Percentiles rank a stretch among this genome's conserved stretches.
phyloP scores from a whole-genome alignment of 257 asterid genomes.

The Agastache rugosa region DNA sequence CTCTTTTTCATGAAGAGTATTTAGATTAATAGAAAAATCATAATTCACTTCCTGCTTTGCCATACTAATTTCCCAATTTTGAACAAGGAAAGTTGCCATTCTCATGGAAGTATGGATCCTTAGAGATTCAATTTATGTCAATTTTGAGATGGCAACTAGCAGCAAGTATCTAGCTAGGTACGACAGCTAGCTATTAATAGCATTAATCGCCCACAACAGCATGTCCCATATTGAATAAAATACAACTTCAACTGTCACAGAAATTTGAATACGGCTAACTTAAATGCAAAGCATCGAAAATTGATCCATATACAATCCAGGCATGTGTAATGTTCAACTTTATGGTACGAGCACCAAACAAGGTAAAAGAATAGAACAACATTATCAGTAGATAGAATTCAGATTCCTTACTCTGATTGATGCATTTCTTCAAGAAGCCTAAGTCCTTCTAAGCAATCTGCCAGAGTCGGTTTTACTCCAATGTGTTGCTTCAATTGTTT shows the following conservation, averaged over 20 bases:
- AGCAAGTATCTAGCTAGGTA: not conserved
- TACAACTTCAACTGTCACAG: not conserved
- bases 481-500: constrained; percentile 68
- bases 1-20: not conserved
- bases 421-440: constrained; percentile 80
- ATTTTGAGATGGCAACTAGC: not conserved
- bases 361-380: constrained; percentile 7
- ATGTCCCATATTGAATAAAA: not conserved
- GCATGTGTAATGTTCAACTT: not conserved
- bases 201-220: not conserved
- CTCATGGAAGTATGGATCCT: not conserved
- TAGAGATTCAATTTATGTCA: not conserved
- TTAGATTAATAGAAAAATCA: not conserved
- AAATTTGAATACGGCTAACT: not conserved
- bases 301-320: not conserved
- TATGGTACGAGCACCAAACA: not conserved
- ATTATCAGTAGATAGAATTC: not conserved
- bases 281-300: not conserved
- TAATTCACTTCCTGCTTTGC: not conserved
- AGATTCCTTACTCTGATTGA: constrained; percentile 65
- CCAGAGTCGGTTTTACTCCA: constrained; percentile 76
- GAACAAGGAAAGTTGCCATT: too few relatives aligned
- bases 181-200: not conserved
- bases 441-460: constrained; percentile 74
- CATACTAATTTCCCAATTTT: too few relatives aligned